Evolutionary conservation across 2,329 filamentous ascomycete species (phyloP).

Genomic region (Lachnellula subtilissima): DNA sequence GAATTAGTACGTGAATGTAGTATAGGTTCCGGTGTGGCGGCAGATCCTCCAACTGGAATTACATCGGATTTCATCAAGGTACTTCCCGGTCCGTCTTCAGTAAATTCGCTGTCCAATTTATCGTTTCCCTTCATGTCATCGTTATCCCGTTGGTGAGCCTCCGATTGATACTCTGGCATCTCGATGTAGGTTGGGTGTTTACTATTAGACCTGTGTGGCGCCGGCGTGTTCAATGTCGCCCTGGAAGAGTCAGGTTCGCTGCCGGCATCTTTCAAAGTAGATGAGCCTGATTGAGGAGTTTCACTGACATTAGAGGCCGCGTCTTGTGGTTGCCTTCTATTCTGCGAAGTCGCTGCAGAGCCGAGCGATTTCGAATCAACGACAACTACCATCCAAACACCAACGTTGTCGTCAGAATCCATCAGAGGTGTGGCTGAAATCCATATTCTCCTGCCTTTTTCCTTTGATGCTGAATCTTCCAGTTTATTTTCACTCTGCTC

Average conservation of each 20-base stretch:
- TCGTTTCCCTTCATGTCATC: neutral
- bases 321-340: neutral
- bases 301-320: neutral
- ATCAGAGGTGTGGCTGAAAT: constrained; percentile 12
- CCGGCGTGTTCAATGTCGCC: neutral
- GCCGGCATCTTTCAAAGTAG: neutral
- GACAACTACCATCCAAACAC: constrained; percentile 16
- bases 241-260: neutral
- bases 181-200: neutral
- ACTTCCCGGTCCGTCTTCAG: neutral
- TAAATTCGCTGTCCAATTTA: neutral
- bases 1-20: neutral
- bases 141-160: too few relatives aligned
- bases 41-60: neutral
- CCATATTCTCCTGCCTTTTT: constrained; percentile 1
- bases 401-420: constrained; percentile 3
- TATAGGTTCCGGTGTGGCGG: neutral
- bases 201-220: neutral
- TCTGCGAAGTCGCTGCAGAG: neutral
- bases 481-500: constrained; percentile 5
- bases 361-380: constrained; percentile 23
- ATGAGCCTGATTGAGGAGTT: neutral
- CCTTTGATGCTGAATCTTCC: neutral
- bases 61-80: neutral
- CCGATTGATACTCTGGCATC: neutral